Conservation (phyloP, 1,139 yeast genomes). For the Geotrichum reessii region DNA sequence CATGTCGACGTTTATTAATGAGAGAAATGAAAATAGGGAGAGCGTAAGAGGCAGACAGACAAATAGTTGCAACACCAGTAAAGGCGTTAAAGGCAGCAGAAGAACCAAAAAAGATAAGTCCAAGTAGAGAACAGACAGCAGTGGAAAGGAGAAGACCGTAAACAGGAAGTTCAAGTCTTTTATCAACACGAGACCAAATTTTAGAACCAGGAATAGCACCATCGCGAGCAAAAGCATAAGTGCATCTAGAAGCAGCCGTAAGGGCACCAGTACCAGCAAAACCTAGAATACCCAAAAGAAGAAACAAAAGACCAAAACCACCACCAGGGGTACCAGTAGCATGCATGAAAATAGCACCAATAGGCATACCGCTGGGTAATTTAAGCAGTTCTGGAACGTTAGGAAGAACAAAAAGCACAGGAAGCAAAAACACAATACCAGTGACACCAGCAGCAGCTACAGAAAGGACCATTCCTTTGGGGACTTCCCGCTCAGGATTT, state of each 20-base stretch:
- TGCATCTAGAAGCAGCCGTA: slow-evolving; percentile 76
- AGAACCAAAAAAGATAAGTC: slow-evolving; percentile 61
- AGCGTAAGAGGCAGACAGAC: slow-evolving; percentile 71
- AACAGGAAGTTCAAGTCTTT: slow-evolving; percentile 56
- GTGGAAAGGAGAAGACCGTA: slow-evolving; percentile 67
- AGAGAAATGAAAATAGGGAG: slow-evolving; percentile 63
- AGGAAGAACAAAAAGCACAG: slow-evolving; percentile 68
- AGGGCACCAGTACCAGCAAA: slow-evolving; percentile 33
- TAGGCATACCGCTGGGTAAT: slow-evolving; percentile 48
- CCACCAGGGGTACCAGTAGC: slow-evolving; percentile 65
- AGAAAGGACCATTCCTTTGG: slow-evolving; percentile 64
- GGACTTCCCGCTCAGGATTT: slow-evolving; percentile 66
- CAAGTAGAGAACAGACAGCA: slow-evolving; percentile 53
- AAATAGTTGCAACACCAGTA: slow-evolving; percentile 73
- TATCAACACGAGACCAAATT: slow-evolving; percentile 61
- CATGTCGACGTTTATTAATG: slow-evolving; percentile 46
- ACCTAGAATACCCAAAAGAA: slow-evolving; percentile 49
- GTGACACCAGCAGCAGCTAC: slow-evolving; percentile 59
- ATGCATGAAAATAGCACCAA: slow-evolving; percentile 45
- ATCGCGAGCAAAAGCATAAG: slow-evolving; percentile 78
- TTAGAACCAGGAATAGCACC: slow-evolving; percentile 67
- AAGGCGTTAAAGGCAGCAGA: slow-evolving; percentile 75
- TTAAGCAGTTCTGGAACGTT: slow-evolving; percentile 47
- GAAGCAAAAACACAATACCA: slow-evolving; percentile 67
- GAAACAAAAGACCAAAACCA: slow-evolving; percentile 18